phyloP scores from a whole-genome alignment of 1,284 basidiomycete genomes.

The Melampsora abietis-canadensis region DNA sequence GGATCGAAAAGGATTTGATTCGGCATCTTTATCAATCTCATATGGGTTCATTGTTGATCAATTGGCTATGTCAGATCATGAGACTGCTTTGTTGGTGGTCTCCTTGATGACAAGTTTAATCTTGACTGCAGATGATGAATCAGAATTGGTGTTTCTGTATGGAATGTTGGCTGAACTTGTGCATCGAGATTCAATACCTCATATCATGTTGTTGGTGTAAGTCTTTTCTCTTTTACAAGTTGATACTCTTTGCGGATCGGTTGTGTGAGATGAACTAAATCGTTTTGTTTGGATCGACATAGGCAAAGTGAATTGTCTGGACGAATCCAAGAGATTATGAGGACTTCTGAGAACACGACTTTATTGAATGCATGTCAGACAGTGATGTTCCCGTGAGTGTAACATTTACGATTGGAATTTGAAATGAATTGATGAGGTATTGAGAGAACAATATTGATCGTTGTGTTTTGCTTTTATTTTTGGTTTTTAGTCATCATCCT shows the following conservation, averaged over 20 bases:
- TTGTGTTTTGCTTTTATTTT: not conserved
- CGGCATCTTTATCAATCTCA: conserved; percentile 56
- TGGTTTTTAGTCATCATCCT: conserved; percentile 18
- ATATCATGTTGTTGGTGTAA: conserved; percentile 42
- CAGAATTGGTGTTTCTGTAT: conserved; percentile 76
- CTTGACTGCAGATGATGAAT: conserved; percentile 70
- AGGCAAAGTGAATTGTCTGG: conserved; percentile 35
- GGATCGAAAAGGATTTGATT: conserved; percentile 59
- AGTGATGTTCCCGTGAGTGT: conserved; percentile 41
- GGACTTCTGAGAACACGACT: conserved; percentile 31
- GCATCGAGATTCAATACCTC: conserved; percentile 28
- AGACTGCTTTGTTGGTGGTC: conserved; percentile 67
- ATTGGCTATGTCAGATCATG: conserved; percentile 65
- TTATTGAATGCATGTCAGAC: conserved; percentile 39
- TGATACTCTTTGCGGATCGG: not conserved
- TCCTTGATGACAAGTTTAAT: conserved; percentile 75
- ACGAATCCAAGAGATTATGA: conserved; percentile 39
- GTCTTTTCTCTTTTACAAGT: not conserved
- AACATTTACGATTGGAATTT: not conserved
- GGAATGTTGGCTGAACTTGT: conserved; percentile 72
- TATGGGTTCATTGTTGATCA: conserved; percentile 60
- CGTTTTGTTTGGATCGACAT: not conserved
- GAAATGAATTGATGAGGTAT: too few relatives aligned
- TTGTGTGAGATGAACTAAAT: not conserved
- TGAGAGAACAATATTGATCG: not conserved